Evolutionary conservation across 1,139 yeast genomes (phyloP).

Genomic region (Zygoascus sp.): DNA sequence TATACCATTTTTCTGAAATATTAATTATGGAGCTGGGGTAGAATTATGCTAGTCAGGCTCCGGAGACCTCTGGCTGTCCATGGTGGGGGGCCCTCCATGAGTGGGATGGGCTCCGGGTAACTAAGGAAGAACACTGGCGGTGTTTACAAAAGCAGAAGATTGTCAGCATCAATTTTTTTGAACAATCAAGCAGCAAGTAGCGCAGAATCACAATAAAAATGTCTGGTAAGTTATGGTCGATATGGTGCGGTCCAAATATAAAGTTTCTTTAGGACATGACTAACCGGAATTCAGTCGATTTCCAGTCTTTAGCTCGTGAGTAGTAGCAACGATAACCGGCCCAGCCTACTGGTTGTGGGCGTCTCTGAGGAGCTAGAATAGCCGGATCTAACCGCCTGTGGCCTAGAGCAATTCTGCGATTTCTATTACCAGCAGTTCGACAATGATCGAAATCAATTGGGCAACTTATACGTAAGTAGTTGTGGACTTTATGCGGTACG

Average conservation of each 20-base stretch:
- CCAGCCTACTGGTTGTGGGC: no score
- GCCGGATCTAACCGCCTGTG: conserved; percentile 10
- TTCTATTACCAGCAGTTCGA: conserved; percentile 96
- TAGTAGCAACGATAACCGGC: no score
- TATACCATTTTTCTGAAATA: no score
- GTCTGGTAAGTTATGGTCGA: conserved; percentile 23
- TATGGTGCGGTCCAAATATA: no score
- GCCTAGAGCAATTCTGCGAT: conserved; percentile 71
- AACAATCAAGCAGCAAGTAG: not conserved
- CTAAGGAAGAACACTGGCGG: not conserved
- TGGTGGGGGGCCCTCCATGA: no score
- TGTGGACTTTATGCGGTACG: no score
- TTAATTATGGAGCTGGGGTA: no score
- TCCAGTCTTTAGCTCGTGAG: conserved; percentile 33
- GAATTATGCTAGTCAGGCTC: no score
- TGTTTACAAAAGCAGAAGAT: not conserved
- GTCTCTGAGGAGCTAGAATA: no score
- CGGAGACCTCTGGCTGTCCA: no score
- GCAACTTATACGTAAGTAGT: conserved; percentile 68
- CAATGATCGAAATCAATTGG: conserved; percentile 85
- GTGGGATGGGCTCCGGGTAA: not conserved
- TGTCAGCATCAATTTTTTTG: conserved; percentile 7
- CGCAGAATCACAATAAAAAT: conserved; percentile 7
- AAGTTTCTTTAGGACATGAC: not conserved
- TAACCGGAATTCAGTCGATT: conserved; percentile 27